Evolutionary conservation across 768 basidiomycete species (phyloP).

Genomic region (Leccinum sublutescens): DNA sequence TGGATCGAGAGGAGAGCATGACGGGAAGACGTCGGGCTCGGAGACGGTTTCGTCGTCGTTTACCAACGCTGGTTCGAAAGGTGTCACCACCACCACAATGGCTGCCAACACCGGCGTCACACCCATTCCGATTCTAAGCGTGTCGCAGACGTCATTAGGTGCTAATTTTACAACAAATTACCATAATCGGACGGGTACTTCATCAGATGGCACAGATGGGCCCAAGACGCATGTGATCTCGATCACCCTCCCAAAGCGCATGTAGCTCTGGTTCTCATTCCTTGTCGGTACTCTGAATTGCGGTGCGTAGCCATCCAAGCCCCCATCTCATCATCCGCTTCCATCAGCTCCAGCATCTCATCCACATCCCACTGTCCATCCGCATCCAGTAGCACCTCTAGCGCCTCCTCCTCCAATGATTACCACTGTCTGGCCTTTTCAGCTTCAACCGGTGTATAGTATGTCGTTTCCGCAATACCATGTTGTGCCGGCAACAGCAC

Average conservation of each 20-base stretch:
- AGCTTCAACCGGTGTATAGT: too few species aligned
- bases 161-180: neutral
- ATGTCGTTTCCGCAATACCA: too few species aligned
- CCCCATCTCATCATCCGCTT: constrained; percentile 1
- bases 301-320: constrained; percentile 7
- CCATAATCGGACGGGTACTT: neutral
- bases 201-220: neutral
- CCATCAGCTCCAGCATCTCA: constrained; percentile 6
- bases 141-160: constrained; percentile 2
- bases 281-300: neutral
- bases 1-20: too few species aligned
- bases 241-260: constrained; percentile 1
- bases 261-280: constrained; percentile 3
- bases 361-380: neutral
- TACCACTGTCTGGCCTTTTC: constrained; percentile 8
- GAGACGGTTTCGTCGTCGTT: too few species aligned
- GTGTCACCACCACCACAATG: neutral
- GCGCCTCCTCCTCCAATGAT: constrained; percentile 8
- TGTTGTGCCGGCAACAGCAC: too few species aligned
- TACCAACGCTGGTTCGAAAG: too few species aligned
- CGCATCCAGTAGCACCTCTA: constrained; percentile 9
- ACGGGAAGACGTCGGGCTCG: too few species aligned
- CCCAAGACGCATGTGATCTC: constrained; percentile 9
- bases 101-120: neutral
- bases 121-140: constrained; percentile 23